Evolutionary conservation across 176 grass and related monocot species (phyloP), one percentile per base, ranked within the genome.

Genomic region (Microstegium vimineum): DNA sequence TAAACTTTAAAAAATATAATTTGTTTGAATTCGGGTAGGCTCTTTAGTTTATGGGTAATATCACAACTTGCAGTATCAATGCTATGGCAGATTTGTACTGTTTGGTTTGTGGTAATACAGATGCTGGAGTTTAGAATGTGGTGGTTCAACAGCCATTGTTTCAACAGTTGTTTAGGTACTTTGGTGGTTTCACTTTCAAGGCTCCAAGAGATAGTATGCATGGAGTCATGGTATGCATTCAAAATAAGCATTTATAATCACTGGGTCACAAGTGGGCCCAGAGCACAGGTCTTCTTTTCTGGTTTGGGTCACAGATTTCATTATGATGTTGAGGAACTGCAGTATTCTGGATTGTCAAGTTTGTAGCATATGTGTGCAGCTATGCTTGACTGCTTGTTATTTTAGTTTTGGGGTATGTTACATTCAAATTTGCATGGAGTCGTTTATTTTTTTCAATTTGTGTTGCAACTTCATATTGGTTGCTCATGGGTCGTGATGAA

Each of bases 11-110:
- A 11, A 59, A 52, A 38, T 89, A 65, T 12, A 38, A 41, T 63
- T 69, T 62, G 75, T 68, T n/a, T 80, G 70, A 85, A 62, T 62
- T 78, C 56, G 4, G 72, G n/a, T 72, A 52, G 4, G 5, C 17
- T 18, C 46, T 5, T 16, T 49, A 17, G 5, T 49, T 14, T 49
- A 18, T 49, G 54, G 52, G 22, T 57, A n/a, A 54, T 9, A 57
- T 57, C 52, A 57, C 20, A n/a, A 23, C 52, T 57, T 69, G 49
- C 47, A 74, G 51, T 66, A 15, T 18, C 25, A 38, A 22, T 25
- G 35, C 61, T 16, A 8, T 56, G 4, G 25, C 78, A 72, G 43
- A 34, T 18, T 71, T 77, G 30, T 51, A 30, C 33, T 26, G 8
- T 76, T 62, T 62, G 10, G 38, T 70, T 46, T 42, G 41, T 18